A percentile compares a stretch with the other conserved stretches of the same genome.
These are phyloP conservation scores for Sistotremastrum suecicum DNA, from an alignment of 768 basidiomycete species.

Conservation along the genomic window DNA sequence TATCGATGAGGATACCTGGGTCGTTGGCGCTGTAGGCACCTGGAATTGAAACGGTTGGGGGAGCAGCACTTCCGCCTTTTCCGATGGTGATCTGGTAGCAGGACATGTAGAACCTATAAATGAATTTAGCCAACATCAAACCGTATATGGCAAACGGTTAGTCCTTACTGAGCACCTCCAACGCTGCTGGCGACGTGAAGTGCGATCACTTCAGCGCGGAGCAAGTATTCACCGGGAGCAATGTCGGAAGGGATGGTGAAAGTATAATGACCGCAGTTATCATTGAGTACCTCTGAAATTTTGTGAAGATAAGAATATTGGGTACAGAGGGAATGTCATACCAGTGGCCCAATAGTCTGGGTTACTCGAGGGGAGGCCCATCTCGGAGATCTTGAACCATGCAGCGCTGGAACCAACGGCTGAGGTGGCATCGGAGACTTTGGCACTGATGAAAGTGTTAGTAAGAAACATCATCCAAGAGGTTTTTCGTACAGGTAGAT, in stretches of 20 bases:
- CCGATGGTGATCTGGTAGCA: slow-evolving; percentile 28
- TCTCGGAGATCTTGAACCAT: slow-evolving; percentile 41
- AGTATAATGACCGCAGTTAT: slow-evolving; percentile 40
- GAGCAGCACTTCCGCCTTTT: slow-evolving; percentile 6
- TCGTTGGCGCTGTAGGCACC: slow-evolving; percentile 10
- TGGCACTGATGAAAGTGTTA: slow-evolving; percentile 14
- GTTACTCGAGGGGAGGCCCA: slow-evolving; percentile 32
- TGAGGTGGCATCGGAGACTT: slow-evolving; percentile 28
- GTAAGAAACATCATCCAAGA: neutral
- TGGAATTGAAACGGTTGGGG: slow-evolving; percentile 8
- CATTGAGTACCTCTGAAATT: slow-evolving; percentile 20
- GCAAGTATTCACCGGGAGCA: slow-evolving; percentile 30
- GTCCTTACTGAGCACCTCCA: slow-evolving; percentile 25
- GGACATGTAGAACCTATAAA: slow-evolving; percentile 27
- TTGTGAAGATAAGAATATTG: neutral
- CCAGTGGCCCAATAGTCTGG: slow-evolving; percentile 32
- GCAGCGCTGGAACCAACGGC: slow-evolving; percentile 26
- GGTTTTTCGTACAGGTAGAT: slow-evolving; percentile 24
- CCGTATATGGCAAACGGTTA: neutral
- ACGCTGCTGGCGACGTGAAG: slow-evolving; percentile 36
- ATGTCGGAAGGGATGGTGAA: slow-evolving; percentile 31
- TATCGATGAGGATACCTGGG: slow-evolving; percentile 10
- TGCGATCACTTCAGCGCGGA: slow-evolving; percentile 36
- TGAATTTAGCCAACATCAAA: neutral
- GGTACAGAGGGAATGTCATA: neutral